These are phyloP conservation scores for Lepidium aucheri DNA, from an alignment of 345 rosid genomes.

Conservation along the genomic window DNA sequence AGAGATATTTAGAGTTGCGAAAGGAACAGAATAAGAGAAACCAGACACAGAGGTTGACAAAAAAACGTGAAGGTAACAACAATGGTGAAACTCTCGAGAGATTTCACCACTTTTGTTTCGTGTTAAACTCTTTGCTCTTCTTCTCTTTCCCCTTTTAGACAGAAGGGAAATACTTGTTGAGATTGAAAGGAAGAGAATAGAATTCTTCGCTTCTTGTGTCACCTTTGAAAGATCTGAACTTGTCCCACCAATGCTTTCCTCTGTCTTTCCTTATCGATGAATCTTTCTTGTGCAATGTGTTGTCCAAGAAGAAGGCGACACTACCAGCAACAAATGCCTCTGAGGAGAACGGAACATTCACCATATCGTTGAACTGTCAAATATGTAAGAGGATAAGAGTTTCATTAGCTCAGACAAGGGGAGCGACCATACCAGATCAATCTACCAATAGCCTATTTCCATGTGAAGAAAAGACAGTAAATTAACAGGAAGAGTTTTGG, in stretches of 20 bases:
- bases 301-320: conserved; percentile 80
- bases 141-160: conserved; percentile 35
- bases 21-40: conserved; percentile 15
- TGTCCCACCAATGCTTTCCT: conserved; percentile 99
- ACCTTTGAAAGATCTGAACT: conserved; percentile 57
- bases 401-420: neutral
- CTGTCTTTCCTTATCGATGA: conserved; percentile 64
- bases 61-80: conserved; percentile 1
- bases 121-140: conserved; percentile 11
- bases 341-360: conserved; percentile 88
- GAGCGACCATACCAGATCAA: neutral
- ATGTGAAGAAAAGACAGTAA: neutral
- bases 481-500: neutral
- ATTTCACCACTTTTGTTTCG: conserved; percentile 6
- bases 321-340: conserved; percentile 87
- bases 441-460: neutral
- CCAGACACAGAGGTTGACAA: neutral
- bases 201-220: conserved; percentile 83
- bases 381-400: neutral
- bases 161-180: conserved; percentile 92
- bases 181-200: conserved; percentile 90
- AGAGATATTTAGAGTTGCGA: conserved; percentile 8
- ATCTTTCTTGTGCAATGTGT: conserved; percentile 56
- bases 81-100: conserved; percentile 9
- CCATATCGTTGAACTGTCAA: conserved; percentile 87